These are phyloP conservation scores for Geotrichum reessii DNA, from an alignment of 1,139 yeast species.

Conservation along the genomic window DNA sequence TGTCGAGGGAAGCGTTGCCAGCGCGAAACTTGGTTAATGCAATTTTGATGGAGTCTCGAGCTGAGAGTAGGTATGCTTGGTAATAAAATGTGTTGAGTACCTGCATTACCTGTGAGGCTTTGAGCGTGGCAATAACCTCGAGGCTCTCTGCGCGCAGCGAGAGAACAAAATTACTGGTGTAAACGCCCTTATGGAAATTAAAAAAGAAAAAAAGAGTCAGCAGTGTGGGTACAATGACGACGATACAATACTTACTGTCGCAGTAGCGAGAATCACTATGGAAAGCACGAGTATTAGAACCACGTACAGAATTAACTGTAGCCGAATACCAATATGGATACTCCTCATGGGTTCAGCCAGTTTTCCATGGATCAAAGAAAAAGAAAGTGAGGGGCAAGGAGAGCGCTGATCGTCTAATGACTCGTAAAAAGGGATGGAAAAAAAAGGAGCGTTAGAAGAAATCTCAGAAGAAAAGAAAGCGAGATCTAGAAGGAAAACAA, in stretches of 20 bases:
- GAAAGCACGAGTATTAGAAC: conserved; percentile 72
- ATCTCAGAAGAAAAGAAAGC: no score
- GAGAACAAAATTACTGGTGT: conserved; percentile 61
- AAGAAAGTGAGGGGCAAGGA: neutral
- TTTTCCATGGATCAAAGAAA: neutral
- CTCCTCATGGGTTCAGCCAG: conserved; percentile 15
- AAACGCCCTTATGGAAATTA: conserved; percentile 46
- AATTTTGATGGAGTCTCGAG: conserved; percentile 52
- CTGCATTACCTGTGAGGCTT: conserved; percentile 73
- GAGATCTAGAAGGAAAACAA: no score
- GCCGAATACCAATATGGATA: conserved; percentile 38
- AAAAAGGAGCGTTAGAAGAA: neutral
- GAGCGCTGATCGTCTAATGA: neutral
- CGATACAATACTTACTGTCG: conserved; percentile 41
- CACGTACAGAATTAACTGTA: conserved; percentile 76
- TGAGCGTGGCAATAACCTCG: conserved; percentile 71
- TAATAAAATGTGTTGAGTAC: conserved; percentile 57
- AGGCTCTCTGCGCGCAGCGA: conserved; percentile 63
- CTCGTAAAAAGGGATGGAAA: neutral
- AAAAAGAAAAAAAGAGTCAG: neutral
- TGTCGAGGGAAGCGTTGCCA: conserved; percentile 55
- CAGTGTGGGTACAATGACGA: conserved; percentile 33
- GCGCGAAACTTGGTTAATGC: conserved; percentile 62
- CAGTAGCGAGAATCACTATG: conserved; percentile 65
- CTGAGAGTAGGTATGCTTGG: conserved; percentile 65